phyloP scores from a whole-genome alignment of 164 flowering plant species.

The Brasenia schreberi region DNA sequence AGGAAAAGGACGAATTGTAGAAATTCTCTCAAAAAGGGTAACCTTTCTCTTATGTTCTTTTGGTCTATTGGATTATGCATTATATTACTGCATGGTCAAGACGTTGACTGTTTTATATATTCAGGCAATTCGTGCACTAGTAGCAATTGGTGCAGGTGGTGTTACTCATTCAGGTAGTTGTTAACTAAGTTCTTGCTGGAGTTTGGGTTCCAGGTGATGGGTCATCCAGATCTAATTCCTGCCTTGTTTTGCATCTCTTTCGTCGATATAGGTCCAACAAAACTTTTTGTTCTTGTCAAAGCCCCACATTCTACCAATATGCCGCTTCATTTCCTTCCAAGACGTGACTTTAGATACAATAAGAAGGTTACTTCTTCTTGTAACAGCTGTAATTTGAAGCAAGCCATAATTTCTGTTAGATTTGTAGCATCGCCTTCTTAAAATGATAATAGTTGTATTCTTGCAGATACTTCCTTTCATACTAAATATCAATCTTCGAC shows the following conservation, averaged over 20 bases:
- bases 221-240: neutral
- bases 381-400: no score
- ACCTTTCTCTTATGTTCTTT: slow-evolving; percentile 1
- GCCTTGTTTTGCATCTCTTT: neutral
- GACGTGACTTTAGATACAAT: slow-evolving; percentile 73
- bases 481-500: slow-evolving; percentile 42
- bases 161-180: slow-evolving; percentile 52
- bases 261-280: slow-evolving; percentile 51
- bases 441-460: neutral
- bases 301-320: slow-evolving; percentile 62
- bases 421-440: neutral
- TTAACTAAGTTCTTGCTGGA: neutral
- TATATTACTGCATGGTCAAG: no score
- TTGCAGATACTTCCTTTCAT: slow-evolving; percentile 60
- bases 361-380: slow-evolving; percentile 42
- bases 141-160: slow-evolving; percentile 83
- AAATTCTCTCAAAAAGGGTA: slow-evolving; percentile 80
- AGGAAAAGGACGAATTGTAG: slow-evolving; percentile 41
- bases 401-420: neutral
- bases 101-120: slow-evolving; percentile 2
- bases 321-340: slow-evolving; percentile 89
- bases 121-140: slow-evolving; percentile 66
- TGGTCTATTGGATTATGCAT: no score
- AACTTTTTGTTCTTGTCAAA: slow-evolving; percentile 74
- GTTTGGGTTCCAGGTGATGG: neutral